Percentiles rank a stretch among this genome's conserved stretches.
Conservation (phyloP, 2,329 filamentous ascomycete genomes). For the Septoria linicola region DNA sequence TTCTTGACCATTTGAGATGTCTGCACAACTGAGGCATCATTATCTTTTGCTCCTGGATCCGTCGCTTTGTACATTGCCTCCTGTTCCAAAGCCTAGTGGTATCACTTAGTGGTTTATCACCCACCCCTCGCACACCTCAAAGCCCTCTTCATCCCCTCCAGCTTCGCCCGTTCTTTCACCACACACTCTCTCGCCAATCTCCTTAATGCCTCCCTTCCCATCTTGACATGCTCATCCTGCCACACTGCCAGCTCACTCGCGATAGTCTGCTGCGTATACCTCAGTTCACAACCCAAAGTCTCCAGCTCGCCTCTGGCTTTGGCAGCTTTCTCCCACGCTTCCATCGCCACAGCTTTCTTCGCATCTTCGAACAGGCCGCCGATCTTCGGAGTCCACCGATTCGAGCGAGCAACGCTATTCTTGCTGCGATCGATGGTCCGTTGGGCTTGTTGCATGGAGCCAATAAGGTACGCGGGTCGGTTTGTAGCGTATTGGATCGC, state of each 20-base stretch:
- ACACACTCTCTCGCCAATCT: constrained; percentile 77
- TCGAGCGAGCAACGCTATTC: constrained; percentile 69
- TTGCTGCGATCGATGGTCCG: constrained; percentile 76
- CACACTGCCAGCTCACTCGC: constrained; percentile 88
- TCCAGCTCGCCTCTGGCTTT: constrained; percentile 69
- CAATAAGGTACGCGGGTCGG: constrained; percentile 74
- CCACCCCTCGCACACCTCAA: constrained; percentile 50
- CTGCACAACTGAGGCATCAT: too few species aligned
- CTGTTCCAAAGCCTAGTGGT: too few species aligned
- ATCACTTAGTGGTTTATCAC: too few species aligned
- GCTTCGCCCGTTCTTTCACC: constrained; percentile 72
- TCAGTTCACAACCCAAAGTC: constrained; percentile 73
- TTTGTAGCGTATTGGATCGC: constrained; percentile 78
- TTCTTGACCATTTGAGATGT: too few species aligned
- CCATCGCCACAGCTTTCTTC: constrained; percentile 74
- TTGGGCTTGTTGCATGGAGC: constrained; percentile 69
- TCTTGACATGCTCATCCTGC: constrained; percentile 82
- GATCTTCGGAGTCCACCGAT: constrained; percentile 69
- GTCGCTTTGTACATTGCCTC: too few species aligned
- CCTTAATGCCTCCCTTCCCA: constrained; percentile 70
- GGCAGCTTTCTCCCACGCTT: constrained; percentile 76
- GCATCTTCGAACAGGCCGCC: constrained; percentile 75
- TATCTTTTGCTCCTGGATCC: too few species aligned
- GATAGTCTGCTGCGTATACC: constrained; percentile 91
- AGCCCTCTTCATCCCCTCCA: constrained; percentile 78